A percentile compares a stretch with the other conserved stretches of the same genome.
Conservation (phyloP, 2,329 filamentous ascomycete genomes). For the Cercospora sp. region DNA sequence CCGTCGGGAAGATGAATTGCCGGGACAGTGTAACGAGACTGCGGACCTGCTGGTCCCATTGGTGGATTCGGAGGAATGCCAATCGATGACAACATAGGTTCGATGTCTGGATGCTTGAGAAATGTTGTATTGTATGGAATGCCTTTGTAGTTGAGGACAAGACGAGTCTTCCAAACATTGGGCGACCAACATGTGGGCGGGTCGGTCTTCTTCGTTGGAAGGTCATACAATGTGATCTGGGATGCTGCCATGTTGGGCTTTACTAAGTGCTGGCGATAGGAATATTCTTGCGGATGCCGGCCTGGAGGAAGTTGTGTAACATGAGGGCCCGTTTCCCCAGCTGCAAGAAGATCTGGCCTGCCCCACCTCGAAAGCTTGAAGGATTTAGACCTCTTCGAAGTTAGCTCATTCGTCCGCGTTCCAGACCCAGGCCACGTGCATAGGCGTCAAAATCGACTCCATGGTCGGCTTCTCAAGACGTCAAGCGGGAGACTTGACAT, state of each 20-base stretch:
- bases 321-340: not conserved
- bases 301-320: not conserved
- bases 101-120: constrained; percentile 22
- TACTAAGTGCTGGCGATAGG: not conserved
- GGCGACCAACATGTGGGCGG: constrained; percentile 59
- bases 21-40: constrained; percentile 25
- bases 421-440: not conserved
- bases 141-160: constrained; percentile 30
- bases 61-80: constrained; percentile 24
- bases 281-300: not conserved
- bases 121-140: constrained; percentile 29
- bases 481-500: not conserved
- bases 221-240: constrained; percentile 24
- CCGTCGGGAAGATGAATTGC: constrained; percentile 24
- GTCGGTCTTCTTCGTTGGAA: constrained; percentile 28
- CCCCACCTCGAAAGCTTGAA: not conserved
- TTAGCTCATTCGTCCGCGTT: not conserved
- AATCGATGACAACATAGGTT: constrained; percentile 28
- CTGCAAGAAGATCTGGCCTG: not conserved
- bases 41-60: constrained; percentile 5
- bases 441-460: not conserved
- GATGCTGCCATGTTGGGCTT: not conserved
- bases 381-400: not conserved
- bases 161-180: constrained; percentile 71
- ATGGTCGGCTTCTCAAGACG: not conserved